Percentiles rank a stretch among this genome's conserved stretches.
Conservation (phyloP, 768 basidiomycete species). For the Calocybe cyanea region DNA sequence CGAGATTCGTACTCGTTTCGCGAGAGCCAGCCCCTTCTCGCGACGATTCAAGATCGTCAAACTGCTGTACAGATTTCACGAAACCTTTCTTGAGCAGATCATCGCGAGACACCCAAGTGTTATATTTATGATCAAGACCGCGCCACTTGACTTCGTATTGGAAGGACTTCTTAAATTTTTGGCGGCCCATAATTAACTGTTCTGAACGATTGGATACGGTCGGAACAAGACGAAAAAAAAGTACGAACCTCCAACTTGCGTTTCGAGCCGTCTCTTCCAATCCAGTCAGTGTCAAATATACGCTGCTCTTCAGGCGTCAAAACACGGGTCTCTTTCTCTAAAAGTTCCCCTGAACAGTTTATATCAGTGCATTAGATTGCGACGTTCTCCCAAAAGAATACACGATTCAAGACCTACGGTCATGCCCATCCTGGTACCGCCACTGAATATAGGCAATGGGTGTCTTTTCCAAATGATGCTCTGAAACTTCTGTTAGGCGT, state of each 20-base stretch:
- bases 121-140: slow-evolving; percentile 79
- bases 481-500: slow-evolving; percentile 32
- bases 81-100: slow-evolving; percentile 84
- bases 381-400: background rate
- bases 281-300: slow-evolving; percentile 79
- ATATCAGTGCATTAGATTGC: slow-evolving; percentile 3
- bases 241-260: slow-evolving; percentile 82
- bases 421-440: slow-evolving; percentile 98
- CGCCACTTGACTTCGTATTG: slow-evolving; percentile 92
- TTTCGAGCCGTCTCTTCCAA: slow-evolving; percentile 86
- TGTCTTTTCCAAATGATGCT: slow-evolving; percentile 93
- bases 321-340: slow-evolving; percentile 90
- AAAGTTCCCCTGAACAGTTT: slow-evolving; percentile 62
- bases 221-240: background rate
- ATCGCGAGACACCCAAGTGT: slow-evolving; percentile 90
- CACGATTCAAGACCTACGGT: slow-evolving; percentile 54
- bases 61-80: slow-evolving; percentile 86
- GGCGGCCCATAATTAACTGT: slow-evolving; percentile 86
- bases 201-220: slow-evolving; percentile 8
- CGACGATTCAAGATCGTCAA: slow-evolving; percentile 95
- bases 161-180: slow-evolving; percentile 94
- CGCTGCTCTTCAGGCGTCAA: slow-evolving; percentile 83
- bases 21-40: slow-evolving; percentile 91
- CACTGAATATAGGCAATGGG: slow-evolving; percentile 97
- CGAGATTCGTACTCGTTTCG: slow-evolving; percentile 76